Evolutionary conservation across 345 rosid species (phyloP), one percentile per base, ranked within the genome.

Genomic region (Isatis tinctoria): DNA sequence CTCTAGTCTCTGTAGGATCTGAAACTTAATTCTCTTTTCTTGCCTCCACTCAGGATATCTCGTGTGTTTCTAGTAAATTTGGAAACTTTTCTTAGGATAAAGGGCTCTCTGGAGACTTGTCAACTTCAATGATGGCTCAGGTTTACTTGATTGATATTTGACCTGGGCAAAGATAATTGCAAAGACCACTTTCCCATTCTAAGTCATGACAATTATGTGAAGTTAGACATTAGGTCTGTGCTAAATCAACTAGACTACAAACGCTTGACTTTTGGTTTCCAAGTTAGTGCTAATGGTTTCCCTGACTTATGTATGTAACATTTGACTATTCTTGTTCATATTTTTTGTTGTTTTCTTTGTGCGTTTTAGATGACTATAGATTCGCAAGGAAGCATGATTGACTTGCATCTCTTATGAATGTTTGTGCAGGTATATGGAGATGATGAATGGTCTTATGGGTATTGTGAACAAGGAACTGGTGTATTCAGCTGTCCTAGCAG

Each of bases 371-470:
- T 33, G 47, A 56, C 9, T 65, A 44, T 57, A 4, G 65, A 56
- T 17, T 58, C 5, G 1, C 18, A 17, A 47, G 43, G 65, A 8
- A 26, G 63, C 61, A 44, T 71, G 44, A 73, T 67, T 77, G 63
- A 30, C 27, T 67, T 57, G 32, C 67, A 58, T 70, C 16, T 47
- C 12, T 6, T 64, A 13, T 74, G 27, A 24, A 32, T 35, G n/a
- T 22, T 10, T 57, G 24, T 57, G 69, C 86, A 92, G 98, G 82
- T 90, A 35, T 86, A 87, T 84, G 97, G 96, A 54, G 88, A 87
- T 1, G 96, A 90, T 26, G 99, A 95, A 76, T 95, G 98, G 96
- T 96, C 98, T 74, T 92, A 89, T 65, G 98, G 99, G 65, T 96
- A 84, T 72, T 92, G 97, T 54, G 97, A 96, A 30, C 88, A 87